Conservation (phyloP, 228 moss, liverwort and hornwort genomes). For the Sphagnum magellanicum region DNA sequence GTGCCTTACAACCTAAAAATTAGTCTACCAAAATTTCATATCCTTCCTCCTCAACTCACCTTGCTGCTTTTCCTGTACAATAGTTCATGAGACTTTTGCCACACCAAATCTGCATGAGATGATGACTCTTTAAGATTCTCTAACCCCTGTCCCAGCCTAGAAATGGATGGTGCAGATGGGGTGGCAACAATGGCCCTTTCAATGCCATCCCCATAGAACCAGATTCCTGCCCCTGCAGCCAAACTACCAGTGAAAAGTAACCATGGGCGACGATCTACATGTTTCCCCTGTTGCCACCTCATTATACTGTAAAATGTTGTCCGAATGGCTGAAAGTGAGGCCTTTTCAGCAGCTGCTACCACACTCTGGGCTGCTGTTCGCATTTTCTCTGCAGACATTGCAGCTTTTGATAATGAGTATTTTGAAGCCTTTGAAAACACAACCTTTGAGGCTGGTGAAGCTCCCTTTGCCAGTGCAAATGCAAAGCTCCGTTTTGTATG, state of each 20-base stretch:
- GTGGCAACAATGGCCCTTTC: constrained; percentile 63
- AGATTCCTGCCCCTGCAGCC: constrained; percentile 46
- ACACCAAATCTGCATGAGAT: too few relatives aligned
- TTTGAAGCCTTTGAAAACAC: constrained; percentile 15
- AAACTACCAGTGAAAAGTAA: constrained; percentile 61
- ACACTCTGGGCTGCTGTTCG: constrained; percentile 62
- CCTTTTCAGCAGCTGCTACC: constrained; percentile 70
- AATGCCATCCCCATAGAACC: constrained; percentile 52
- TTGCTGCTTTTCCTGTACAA: too few relatives aligned
- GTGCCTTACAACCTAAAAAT: too few relatives aligned
- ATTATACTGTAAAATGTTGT: constrained; percentile 89
- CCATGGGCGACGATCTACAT: constrained; percentile 59
- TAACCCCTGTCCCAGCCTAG: constrained; percentile 82
- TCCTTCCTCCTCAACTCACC: too few relatives aligned
- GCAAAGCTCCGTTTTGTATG: constrained; percentile 65
- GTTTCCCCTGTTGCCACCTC: constrained; percentile 62
- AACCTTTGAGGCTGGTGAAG: constrained; percentile 50
- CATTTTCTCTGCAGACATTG: constrained; percentile 61
- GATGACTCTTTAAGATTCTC: constrained; percentile 23
- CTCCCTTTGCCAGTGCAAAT: constrained; percentile 41
- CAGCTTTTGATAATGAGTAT: constrained; percentile 37
- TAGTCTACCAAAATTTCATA: too few relatives aligned
- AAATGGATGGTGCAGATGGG: constrained; percentile 49
- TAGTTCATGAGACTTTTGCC: too few relatives aligned
- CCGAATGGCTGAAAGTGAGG: constrained; percentile 78